These are phyloP conservation scores for Lactarius trivialis DNA, from an alignment of 768 basidiomycete genomes.

Conservation along the genomic window DNA sequence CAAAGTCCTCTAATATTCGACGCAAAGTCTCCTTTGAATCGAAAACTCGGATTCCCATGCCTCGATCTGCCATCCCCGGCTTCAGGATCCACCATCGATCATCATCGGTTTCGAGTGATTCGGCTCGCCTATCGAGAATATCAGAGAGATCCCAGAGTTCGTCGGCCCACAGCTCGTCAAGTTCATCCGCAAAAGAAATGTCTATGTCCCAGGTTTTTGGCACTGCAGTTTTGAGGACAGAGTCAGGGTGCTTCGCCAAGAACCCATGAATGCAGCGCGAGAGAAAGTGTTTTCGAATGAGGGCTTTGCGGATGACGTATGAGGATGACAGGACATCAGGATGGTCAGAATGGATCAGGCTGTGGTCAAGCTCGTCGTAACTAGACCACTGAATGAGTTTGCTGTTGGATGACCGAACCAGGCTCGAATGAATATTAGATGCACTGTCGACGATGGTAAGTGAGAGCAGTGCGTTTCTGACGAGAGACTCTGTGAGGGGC, in stretches of 20 bases:
- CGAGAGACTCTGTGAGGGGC: slow-evolving; percentile 42
- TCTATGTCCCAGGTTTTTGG: slow-evolving; percentile 83
- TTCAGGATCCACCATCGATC: slow-evolving; percentile 89
- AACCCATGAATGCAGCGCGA: slow-evolving; percentile 68
- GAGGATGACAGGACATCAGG: slow-evolving; percentile 61
- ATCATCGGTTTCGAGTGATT: slow-evolving; percentile 5
- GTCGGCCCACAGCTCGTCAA: slow-evolving; percentile 89
- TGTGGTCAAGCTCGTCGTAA: slow-evolving; percentile 82
- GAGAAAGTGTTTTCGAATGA: slow-evolving; percentile 93
- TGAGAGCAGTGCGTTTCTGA: slow-evolving; percentile 36
- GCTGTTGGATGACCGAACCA: slow-evolving; percentile 23
- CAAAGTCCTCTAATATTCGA: slow-evolving; percentile 76
- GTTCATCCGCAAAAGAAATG: slow-evolving; percentile 84
- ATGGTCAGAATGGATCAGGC: slow-evolving; percentile 50
- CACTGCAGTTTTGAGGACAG: slow-evolving; percentile 46
- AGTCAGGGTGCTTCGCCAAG: slow-evolving; percentile 59
- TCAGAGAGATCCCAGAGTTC: slow-evolving; percentile 84
- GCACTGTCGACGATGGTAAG: slow-evolving; percentile 25
- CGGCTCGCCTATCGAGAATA: slow-evolving; percentile 39
- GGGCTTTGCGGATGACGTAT: slow-evolving; percentile 84
- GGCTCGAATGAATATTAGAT: slow-evolving; percentile 13
- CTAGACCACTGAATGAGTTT: slow-evolving; percentile 72
- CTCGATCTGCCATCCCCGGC: slow-evolving; percentile 95
- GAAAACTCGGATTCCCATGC: slow-evolving; percentile 91
- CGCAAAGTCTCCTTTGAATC: slow-evolving; percentile 65